Base-by-base conservation (phyloP, 345 rosid genomes). In the Adansonia digitata region DNA sequence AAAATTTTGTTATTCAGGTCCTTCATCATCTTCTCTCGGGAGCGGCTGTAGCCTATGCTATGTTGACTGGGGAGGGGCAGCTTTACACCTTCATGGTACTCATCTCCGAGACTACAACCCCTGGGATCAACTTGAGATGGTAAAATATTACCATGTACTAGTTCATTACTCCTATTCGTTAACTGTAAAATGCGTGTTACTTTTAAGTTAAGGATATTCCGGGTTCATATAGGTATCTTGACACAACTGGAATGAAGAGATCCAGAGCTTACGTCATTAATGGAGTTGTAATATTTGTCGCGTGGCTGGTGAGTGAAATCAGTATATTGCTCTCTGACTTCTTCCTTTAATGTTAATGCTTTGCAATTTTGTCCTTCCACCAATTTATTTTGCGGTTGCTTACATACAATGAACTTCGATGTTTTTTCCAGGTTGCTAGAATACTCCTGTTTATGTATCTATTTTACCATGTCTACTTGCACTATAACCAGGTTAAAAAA, bases 81-180 rank as follows among this genome's bases (percentile, higher is more conserved):
- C 79, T 88, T 42, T 86, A 88, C 80, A 80, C 82, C 27, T 88
- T 73, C 72, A 83, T 88, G 89, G 83, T 85, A 74, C 88, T 88
- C 55, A 86, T 88, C 74, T 88, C 92, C 5, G 89, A 86, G 82
- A 80, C 84, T 15, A 88, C 89, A 22, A 88, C 92, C 7, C 92
- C 92, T 2, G 92, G 83, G 57, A 75, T 88, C 76, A 88, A 88
- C 75, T 72, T 88, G 79, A 86, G 92, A 88, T 88, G 92, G 92
- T 88, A 83, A 57, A 35, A 18, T 20, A 61, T 70, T 26, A 11
- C 46, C 10, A 62, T 72, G 5, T n/a, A 4, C 57, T 37, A 37
- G 31, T 52, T 15, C 26, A 31, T 53, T 37, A 22, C n/a, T 53
- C 20, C 49, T 35, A 27, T 35, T 12, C 60, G 65, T 46, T 13